Conservation (phyloP, 2,329 filamentous ascomycete species). For the Tolypocladium pustulatum region DNA sequence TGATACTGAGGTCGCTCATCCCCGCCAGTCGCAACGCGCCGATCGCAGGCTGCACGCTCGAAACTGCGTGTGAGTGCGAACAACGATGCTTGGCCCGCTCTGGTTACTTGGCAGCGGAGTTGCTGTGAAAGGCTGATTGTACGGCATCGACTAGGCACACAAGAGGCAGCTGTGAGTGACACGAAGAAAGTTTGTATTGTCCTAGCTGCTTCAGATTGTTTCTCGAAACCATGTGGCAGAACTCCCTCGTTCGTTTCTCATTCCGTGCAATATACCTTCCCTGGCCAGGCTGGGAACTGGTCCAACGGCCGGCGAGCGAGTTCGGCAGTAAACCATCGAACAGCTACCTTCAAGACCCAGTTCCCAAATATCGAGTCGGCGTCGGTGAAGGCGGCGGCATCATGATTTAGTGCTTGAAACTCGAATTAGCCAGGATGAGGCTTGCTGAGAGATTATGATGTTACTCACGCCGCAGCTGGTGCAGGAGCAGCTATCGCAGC, state of each 20-base stretch:
- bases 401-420: neutral
- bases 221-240: neutral
- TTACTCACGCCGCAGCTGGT: conserved; percentile 10
- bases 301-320: neutral
- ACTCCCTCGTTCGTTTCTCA: neutral
- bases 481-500: conserved; percentile 13
- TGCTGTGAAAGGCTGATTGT: neutral
- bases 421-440: neutral
- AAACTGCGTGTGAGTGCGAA: neutral
- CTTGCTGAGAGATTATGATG: neutral
- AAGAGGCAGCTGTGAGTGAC: neutral
- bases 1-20: neutral
- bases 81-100: neutral
- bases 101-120: neutral
- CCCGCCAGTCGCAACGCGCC: neutral
- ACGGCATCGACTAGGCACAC: neutral
- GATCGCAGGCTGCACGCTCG: neutral
- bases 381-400: neutral
- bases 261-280: neutral
- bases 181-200: neutral
- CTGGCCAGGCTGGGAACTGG: neutral
- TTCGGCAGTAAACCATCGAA: neutral
- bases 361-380: neutral
- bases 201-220: neutral
- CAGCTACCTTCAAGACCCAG: neutral